Evolutionary conservation across 768 basidiomycete genomes (phyloP), one percentile per base, ranked within the genome.

Genomic region (Xerocomellus chrysenteron): DNA sequence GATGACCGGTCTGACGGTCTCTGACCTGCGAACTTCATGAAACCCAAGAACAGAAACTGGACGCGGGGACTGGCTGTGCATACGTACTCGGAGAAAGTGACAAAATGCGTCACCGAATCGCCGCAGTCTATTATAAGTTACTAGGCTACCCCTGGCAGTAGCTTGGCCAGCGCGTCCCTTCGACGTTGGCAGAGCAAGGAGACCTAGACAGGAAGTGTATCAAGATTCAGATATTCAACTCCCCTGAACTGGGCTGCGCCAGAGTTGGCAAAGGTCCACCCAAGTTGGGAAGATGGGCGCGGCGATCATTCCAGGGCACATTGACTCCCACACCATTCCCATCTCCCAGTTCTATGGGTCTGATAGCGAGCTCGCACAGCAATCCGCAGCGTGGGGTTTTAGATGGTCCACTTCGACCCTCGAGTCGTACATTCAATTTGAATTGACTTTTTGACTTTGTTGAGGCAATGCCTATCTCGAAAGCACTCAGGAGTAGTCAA

Each of bases 331-430:
- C 14, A 24, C 26, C 42, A 43, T 14, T 24, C 35, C 14, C 43
- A 44, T 5, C 14, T 26, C 6, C 30, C 30, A 6, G 14, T 7
- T 9, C 33, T 12, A 48, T 21, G 24, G 7, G 21, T 26, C 17
- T 39, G 21, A 21, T 11, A 4, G 14, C 16, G 36, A 21, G 19
- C 13, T 45, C 35, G 9, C 41, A 60, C 40, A 43, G 58, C 57
- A 59, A 54, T 60, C 52, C 58, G 48, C 35, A 42, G 44, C 30
- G 52, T 61, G 14, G 37, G 37, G 52, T 52, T 55, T 50, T 47
- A 47, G 30, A 37, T 37, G 26, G 26, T 50, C 28, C 43, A 46
- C 44, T 28, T 37, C 8, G 13, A 21, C 21, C 47, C 47, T 17
- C 16, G 30, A 51, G 4, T 6, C 19, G 33, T 19, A 5, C 35